A percentile compares a stretch with the other conserved stretches of the same genome.
Conservation (phyloP, 2,329 filamentous ascomycete genomes). For the Scytalidium lignicola region DNA sequence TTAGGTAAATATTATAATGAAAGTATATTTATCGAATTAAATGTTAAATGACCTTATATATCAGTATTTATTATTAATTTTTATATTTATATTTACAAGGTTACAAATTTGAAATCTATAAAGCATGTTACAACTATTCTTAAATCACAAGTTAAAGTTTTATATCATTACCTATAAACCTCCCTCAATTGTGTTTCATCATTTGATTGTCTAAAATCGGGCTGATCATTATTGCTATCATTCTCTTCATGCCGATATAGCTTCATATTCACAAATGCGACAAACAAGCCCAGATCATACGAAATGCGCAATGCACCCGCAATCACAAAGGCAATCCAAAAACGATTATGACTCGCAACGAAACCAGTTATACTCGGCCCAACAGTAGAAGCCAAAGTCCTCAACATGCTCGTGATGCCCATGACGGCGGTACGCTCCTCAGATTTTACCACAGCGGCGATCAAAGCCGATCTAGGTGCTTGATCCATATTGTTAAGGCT, state of each 20-base stretch:
- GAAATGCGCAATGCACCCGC: slow-evolving; percentile 55
- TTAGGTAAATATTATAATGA: no score
- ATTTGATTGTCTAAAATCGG: neutral
- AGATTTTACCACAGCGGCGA: slow-evolving; percentile 58
- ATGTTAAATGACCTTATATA: no score
- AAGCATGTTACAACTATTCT: no score
- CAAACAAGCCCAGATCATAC: slow-evolving; percentile 54
- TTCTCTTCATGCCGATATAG: slow-evolving; percentile 18
- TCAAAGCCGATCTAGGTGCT: slow-evolving; percentile 63
- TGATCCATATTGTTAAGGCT: slow-evolving; percentile 64
- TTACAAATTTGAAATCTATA: no score
- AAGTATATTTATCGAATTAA: no score
- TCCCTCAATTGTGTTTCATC: no score
- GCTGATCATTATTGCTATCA: neutral
- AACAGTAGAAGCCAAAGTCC: slow-evolving; percentile 55
- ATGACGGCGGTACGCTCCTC: slow-evolving; percentile 66
- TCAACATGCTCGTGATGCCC: slow-evolving; percentile 63
- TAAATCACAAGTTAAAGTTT: no score
- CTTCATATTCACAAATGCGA: slow-evolving; percentile 37
- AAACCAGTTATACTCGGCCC: slow-evolving; percentile 60
- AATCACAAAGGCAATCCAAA: slow-evolving; percentile 57
- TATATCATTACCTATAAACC: no score
- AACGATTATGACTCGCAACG: slow-evolving; percentile 48
- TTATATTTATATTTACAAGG: no score
- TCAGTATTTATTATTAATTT: no score